phyloP scores from a whole-genome alignment of 2,329 filamentous ascomycete genomes.

The Arthrinium phaeospermum region DNA sequence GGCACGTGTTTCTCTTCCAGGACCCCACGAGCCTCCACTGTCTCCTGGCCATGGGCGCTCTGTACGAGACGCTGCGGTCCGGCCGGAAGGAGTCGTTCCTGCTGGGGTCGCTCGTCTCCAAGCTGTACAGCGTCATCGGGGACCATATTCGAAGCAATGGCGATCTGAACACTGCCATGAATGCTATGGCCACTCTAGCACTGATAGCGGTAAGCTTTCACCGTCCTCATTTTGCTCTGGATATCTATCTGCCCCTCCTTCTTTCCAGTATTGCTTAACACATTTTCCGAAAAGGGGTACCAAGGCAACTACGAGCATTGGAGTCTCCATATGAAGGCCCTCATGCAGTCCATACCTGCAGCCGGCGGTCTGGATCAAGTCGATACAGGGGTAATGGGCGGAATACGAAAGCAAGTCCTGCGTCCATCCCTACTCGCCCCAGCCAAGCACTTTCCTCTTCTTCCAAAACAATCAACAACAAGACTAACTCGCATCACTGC shows the following conservation, averaged over 20 bases:
- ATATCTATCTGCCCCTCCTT: not conserved
- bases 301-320: slow-evolving; percentile 12
- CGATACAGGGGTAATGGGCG: not conserved
- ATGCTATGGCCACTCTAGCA: not conserved
- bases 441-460: not conserved
- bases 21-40: not conserved
- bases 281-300: not conserved
- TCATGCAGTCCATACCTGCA: not conserved
- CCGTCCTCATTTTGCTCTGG: no score
- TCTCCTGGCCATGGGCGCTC: not conserved
- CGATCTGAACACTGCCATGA: not conserved
- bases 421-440: not conserved
- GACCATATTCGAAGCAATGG: not conserved
- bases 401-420: not conserved
- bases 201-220: not conserved
- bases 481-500: not conserved
- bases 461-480: no score
- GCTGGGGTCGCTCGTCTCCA: not conserved
- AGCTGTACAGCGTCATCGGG: not conserved
- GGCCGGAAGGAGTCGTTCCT: not conserved
- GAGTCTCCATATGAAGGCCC: slow-evolving; percentile 8
- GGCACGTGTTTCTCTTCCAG: not conserved
- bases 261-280: not conserved
- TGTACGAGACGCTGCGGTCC: not conserved
- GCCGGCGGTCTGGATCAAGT: slow-evolving; percentile 2